A percentile compares a stretch with the other conserved stretches of the same genome.
These are phyloP conservation scores for Betula pendula DNA, from an alignment of 306 rosid genomes.

Conservation along the genomic window DNA sequence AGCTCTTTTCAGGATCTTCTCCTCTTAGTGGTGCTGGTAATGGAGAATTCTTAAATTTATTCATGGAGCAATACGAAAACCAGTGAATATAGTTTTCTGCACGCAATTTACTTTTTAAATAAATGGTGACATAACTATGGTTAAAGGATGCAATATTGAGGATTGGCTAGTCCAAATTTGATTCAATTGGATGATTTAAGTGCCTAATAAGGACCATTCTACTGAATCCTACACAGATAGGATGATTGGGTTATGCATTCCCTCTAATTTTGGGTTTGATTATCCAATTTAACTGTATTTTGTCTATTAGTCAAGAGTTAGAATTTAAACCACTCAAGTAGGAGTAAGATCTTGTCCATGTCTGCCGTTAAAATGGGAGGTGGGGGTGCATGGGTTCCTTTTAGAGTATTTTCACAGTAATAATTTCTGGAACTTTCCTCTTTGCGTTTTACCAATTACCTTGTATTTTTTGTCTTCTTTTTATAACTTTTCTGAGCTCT, in stretches of 20 bases:
- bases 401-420: not conserved
- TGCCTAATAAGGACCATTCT: not conserved
- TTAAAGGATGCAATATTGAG: constrained; percentile 3
- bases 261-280: not conserved
- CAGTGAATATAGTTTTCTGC: not conserved
- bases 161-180: constrained; percentile 14
- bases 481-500: not conserved
- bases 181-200: not conserved
- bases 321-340: constrained; percentile 9
- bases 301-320: constrained; percentile 1
- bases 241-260: not conserved
- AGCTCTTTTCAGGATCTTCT: constrained; percentile 65
- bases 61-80: not conserved
- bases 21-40: constrained; percentile 50
- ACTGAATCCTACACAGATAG: not conserved
- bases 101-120: not conserved
- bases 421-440: not conserved
- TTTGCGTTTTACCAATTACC: constrained; percentile 1
- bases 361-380: not conserved
- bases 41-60: constrained; percentile 20
- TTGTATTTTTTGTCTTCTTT: not conserved
- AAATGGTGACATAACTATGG: constrained; percentile 1
- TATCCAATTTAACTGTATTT: constrained; percentile 11
- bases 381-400: not conserved
- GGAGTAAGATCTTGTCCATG: not conserved